Base-by-base conservation (phyloP, 2,329 filamentous ascomycete species). In the Penicillium sp. region DNA sequence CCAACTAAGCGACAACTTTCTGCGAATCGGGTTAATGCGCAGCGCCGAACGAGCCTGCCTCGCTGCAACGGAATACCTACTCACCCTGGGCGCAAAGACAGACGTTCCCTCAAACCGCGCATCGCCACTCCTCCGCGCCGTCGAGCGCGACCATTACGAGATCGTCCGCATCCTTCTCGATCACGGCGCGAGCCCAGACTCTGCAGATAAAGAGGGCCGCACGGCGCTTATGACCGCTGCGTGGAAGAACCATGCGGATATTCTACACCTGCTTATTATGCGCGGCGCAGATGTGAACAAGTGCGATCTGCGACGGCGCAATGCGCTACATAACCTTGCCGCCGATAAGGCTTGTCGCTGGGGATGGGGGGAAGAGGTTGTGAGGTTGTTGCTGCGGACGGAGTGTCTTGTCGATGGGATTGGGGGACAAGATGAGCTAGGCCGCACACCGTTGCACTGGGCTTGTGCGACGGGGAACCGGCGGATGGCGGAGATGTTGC, bases 401-500 rank as follows among this genome's bases (percentile, higher is more conserved):
- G 65, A 70, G 19, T 74, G 76, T 54, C 61, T 67, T 10, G 65
- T 79, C 29, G 76, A 78, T 57, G 75, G 72, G 7, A 61, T 62
- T 4, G 64, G 65, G 1, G 74, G 71, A 0, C 69, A 71, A 27
- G 78, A 80, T 61, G 72, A 74, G 47, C 64, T 79, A 19, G 78
- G 78, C 9, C 75, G 82, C 11, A 82, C 79, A 29, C 79, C 83
- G 2, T 65, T 85, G 39, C 76, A 84, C 56, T 84, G 82, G 81
- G 81, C 82, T 1, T 82, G 80, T 34, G 81, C 79, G 23, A 82
- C 81, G 41, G 79, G 80, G 16, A 82, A 84, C 61, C 69, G 76
- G 46, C 72, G 74, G 30, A 70, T 84, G 10, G 79, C 77, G 16
- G 74, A 77, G 51, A 70, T 78, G 60, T 69, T 85, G 27, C 69